Evolutionary conservation across 192 early-diverging fungal species (phyloP).

Genomic region (Pecoramyces ruminantium): DNA sequence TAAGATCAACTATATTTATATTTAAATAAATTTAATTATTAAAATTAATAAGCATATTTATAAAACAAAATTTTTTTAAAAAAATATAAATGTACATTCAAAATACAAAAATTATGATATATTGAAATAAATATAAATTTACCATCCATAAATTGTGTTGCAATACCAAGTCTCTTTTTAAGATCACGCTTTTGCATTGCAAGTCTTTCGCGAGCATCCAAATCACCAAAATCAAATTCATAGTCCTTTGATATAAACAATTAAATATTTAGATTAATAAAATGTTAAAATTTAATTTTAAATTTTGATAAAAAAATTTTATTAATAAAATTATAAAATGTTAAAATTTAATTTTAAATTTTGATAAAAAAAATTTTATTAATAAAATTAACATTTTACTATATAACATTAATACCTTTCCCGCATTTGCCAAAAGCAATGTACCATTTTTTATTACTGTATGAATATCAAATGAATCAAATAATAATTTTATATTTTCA

Average conservation of each 20-base stretch:
- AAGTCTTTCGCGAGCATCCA: conserved; percentile 69
- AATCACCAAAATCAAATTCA: conserved; percentile 57
- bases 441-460: conserved; percentile 61
- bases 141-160: conserved; percentile 74
- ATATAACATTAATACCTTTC: conserved; percentile 24
- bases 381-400: neutral
- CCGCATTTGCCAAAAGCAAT: conserved; percentile 66
- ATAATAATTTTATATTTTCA: conserved; percentile 41
- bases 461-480: conserved; percentile 67
- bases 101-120: no score
- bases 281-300: no score
- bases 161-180: conserved; percentile 67
- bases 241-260: conserved; percentile 51
- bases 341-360: no score
- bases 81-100: no score
- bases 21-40: no score
- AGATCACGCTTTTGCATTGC: conserved; percentile 68
- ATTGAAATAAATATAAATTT: no score
- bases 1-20: conserved; percentile 64
- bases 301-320: no score
- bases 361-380: no score
- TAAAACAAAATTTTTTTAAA: no score
- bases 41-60: no score
- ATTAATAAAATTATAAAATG: no score
- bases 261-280: no score